Percentiles rank a stretch among this genome's conserved stretches.
Evolutionary conservation across 2,329 filamentous ascomycete species (phyloP).

Genomic region (Coleophoma crateriformis): DNA sequence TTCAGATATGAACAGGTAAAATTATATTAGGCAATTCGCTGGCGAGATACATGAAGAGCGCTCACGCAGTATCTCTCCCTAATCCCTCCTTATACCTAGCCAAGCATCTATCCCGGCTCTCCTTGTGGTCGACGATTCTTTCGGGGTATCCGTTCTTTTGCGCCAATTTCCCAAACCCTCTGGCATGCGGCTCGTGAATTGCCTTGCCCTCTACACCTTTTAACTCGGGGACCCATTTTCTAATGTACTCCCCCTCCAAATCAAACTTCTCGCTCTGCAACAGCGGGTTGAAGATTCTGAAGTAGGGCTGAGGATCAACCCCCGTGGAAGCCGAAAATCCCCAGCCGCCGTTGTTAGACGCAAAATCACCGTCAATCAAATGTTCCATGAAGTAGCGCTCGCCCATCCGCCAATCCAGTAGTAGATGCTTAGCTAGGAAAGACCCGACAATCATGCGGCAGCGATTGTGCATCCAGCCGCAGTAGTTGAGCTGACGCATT

Average conservation of each 20-base stretch:
- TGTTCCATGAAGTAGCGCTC: conserved; percentile 80
- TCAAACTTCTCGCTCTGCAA: conserved; percentile 87
- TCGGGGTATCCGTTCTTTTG: conserved; percentile 67
- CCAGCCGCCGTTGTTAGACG: conserved; percentile 28
- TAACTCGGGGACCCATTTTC: conserved; percentile 77
- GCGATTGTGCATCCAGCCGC: conserved; percentile 80
- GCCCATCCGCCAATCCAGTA: conserved; percentile 79
- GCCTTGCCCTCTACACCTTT: conserved; percentile 56
- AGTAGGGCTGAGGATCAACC: conserved; percentile 85
- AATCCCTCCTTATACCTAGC: conserved; percentile 64
- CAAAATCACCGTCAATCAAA: conserved; percentile 30
- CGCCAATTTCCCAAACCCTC: conserved; percentile 50
- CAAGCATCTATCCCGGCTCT: conserved; percentile 61
- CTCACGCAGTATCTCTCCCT: conserved; percentile 35
- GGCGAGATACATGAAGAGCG: too few species aligned
- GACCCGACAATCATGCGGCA: conserved; percentile 79
- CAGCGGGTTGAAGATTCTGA: conserved; percentile 83
- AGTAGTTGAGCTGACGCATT: conserved; percentile 68
- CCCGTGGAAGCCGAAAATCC: conserved; percentile 57
- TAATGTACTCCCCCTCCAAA: conserved; percentile 70
- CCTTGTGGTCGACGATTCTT: conserved; percentile 70
- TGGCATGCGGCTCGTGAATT: conserved; percentile 75
- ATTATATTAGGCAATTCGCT: too few species aligned
- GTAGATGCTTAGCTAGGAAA: conserved; percentile 73
- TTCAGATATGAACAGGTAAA: too few species aligned